Evolutionary conservation across 164 flowering plant genomes (phyloP), one percentile per base, ranked within the genome.

Genomic region (Chimonanthus praecox): DNA sequence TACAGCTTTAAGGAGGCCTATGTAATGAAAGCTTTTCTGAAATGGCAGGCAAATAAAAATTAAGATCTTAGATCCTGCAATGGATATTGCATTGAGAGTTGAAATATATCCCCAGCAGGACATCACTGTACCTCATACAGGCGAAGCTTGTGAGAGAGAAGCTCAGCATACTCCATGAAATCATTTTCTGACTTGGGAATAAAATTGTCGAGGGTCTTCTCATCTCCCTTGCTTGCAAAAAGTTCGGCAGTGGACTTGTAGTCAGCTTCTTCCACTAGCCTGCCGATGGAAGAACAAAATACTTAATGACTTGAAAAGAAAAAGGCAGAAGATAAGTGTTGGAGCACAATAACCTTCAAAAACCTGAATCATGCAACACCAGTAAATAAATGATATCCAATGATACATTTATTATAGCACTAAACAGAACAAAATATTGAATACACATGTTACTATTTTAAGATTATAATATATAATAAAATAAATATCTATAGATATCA

Each of bases 241-340:
- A 95, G 78, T 79, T 93, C 99, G 6, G 88, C 72, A 7, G 99
- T 95, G 73, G 92, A 80, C 77, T 78, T 85, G 74, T 79, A 95
- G 80, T 95, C 98, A 49, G 96, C 92, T 87, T 95, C 99, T 84
- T 95, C 99, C 60, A 93, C 90, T 46, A 95, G 90, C 85, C 99
- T 93, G 86, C 48, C 5, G 80, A 4, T 18, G 60, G 78, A 54
- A 67, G 44, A 18, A 47, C 44, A 33, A 18, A 13, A 18, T 13
- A 4, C 15, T 5, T 7, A 46, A 46, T 2, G 44, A 6, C 7
- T n/a, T 7, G 44, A 47, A 71, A 21, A 71, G 20, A 33, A 21
- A 33, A 33, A 33, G 33, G 33, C 33, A 33, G 33, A 33, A 33
- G 33, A 33, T 1, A 33, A 33, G 33, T 33, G 33, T 33, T 33